phyloP scores from a whole-genome alignment of 192 early-diverging fungal genomes.

The Backusella parvicylindrica region DNA sequence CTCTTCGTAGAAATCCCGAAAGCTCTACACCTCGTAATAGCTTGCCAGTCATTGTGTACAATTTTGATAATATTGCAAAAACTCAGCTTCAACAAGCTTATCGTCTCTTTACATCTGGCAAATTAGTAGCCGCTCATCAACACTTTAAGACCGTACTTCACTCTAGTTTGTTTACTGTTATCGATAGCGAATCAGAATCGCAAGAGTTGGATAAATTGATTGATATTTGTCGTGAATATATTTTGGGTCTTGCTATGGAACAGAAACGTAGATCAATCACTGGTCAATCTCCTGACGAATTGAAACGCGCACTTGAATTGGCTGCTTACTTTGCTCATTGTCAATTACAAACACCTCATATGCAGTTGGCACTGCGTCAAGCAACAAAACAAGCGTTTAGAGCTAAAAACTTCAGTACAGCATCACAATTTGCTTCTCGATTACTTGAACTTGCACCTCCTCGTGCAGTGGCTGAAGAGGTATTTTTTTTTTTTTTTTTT shows the following conservation, averaged over 20 bases:
- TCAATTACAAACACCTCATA: constrained; percentile 82
- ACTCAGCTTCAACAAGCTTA: constrained; percentile 85
- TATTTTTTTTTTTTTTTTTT: constrained; percentile 22
- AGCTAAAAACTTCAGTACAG: constrained; percentile 79
- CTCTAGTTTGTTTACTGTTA: constrained; percentile 73
- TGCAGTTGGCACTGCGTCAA: constrained; percentile 82
- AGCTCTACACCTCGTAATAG: constrained; percentile 49
- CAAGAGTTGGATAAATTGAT: constrained; percentile 79
- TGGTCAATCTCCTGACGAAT: constrained; percentile 51
- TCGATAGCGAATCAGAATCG: constrained; percentile 57
- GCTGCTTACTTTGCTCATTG: constrained; percentile 96
- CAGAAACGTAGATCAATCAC: constrained; percentile 63
- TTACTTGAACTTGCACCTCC: constrained; percentile 88
- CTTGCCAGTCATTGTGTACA: constrained; percentile 61
- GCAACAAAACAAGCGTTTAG: constrained; percentile 86
- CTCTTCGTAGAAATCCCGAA: constrained; percentile 64
- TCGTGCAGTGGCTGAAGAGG: constrained; percentile 70
- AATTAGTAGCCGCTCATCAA: constrained; percentile 75
- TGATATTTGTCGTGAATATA: constrained; percentile 84
- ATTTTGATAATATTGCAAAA: constrained; percentile 52
- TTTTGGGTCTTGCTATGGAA: constrained; percentile 87
- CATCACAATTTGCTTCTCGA: constrained; percentile 84
- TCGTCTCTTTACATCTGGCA: constrained; percentile 71
- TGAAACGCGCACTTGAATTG: constrained; percentile 82
- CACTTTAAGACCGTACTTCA: constrained; percentile 79